Evolutionary conservation across 257 asterid genomes (phyloP).

Genomic region (Lavandula angustifolia): DNA sequence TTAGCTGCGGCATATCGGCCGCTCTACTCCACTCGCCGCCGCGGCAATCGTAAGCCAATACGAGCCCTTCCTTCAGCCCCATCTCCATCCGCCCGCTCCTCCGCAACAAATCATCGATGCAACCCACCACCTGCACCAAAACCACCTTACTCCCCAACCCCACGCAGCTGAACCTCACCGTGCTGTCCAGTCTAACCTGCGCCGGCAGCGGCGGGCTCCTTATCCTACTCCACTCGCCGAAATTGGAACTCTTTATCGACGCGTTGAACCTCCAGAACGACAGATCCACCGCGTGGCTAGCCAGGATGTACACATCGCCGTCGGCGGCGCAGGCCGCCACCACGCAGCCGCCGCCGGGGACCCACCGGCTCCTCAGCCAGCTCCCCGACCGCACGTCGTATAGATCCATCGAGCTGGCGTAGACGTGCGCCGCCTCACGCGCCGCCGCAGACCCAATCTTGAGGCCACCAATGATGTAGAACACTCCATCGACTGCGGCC

Average conservation of each 20-base stretch:
- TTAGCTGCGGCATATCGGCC: slow-evolving; percentile 70
- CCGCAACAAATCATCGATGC: slow-evolving; percentile 69
- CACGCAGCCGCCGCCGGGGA: slow-evolving; percentile 86
- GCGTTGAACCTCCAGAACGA: slow-evolving; percentile 81
- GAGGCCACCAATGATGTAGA: slow-evolving; percentile 73
- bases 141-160: slow-evolving; percentile 70
- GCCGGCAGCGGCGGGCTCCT: slow-evolving; percentile 78
- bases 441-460: slow-evolving; percentile 56
- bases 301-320: slow-evolving; percentile 56
- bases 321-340: slow-evolving; percentile 76
- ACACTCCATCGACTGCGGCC: slow-evolving; percentile 68
- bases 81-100: slow-evolving; percentile 70
- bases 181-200: slow-evolving; percentile 76
- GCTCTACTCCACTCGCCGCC: slow-evolving; percentile 74
- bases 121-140: slow-evolving; percentile 75
- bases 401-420: slow-evolving; percentile 80
- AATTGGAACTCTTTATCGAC: slow-evolving; percentile 35
- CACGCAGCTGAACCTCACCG: slow-evolving; percentile 78
- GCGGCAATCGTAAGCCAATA: slow-evolving; percentile 59
- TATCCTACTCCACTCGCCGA: slow-evolving; percentile 79
- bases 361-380: slow-evolving; percentile 70
- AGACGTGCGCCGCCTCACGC: slow-evolving; percentile 53
- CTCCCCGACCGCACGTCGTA: slow-evolving; percentile 62
- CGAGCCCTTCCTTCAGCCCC: slow-evolving; percentile 69
- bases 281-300: slow-evolving; percentile 90